Conservation (phyloP, 129 eudicot genomes). For the Flaveria ramosissima region DNA sequence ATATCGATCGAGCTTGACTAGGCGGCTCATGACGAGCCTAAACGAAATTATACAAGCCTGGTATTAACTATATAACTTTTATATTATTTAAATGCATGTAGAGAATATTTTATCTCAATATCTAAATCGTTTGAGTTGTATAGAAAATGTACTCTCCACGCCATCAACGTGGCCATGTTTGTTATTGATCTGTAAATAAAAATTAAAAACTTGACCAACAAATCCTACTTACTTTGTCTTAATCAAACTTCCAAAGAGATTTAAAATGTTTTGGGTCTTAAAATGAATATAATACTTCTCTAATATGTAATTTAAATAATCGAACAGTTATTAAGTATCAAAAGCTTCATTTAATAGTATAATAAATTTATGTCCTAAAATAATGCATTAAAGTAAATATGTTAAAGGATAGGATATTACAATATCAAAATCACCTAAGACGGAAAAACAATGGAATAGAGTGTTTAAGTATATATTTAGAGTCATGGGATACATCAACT, state of each 20-base stretch:
- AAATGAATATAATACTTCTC: not conserved
- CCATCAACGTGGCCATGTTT: constrained; percentile 33
- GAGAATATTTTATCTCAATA: not conserved
- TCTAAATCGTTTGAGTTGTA: constrained; percentile 21
- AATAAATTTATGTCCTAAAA: not conserved
- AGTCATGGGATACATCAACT: no score
- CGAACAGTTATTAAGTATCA: not conserved
- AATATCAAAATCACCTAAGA: no score
- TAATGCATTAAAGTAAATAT: not conserved
- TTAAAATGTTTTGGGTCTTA: not conserved
- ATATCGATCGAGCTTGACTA: no score
- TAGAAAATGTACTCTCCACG: constrained; percentile 1
- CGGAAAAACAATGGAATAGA: no score
- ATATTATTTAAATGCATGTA: no score
- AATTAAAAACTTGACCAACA: not conserved
- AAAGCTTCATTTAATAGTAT: not conserved
- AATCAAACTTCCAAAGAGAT: no score
- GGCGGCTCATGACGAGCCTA: no score
- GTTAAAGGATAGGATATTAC: not conserved
- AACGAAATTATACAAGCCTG: no score
- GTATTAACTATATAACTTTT: no score
- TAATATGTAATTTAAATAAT: not conserved
- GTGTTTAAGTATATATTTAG: no score
- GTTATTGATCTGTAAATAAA: constrained; percentile 7
- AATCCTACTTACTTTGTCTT: not conserved